phyloP scores from a whole-genome alignment of 1,284 basidiomycete genomes.

The Cryptococcus jaspeensis region DNA sequence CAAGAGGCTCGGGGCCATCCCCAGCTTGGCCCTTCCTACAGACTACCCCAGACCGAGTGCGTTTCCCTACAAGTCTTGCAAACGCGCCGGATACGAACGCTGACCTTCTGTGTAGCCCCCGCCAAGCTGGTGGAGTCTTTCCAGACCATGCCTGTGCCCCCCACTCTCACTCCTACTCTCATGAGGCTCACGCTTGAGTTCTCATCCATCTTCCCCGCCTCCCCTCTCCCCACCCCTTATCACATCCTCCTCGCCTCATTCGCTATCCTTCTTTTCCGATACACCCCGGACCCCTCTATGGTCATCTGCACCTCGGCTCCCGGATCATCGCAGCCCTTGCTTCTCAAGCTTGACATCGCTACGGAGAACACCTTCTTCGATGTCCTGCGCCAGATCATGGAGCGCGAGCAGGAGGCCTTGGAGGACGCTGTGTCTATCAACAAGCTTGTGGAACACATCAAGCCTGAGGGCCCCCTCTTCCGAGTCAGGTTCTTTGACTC shows the following conservation, averaged over 20 bases:
- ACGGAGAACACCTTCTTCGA: conserved; percentile 89
- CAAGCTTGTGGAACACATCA: conserved; percentile 68
- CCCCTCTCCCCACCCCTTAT: conserved; percentile 72
- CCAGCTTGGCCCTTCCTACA: conserved; percentile 89
- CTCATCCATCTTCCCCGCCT: conserved; percentile 53
- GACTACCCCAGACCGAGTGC: conserved; percentile 85
- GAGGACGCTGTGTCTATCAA: conserved; percentile 82
- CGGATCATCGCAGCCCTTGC: conserved; percentile 72
- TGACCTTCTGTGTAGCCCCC: conserved; percentile 52
- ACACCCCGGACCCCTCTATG: conserved; percentile 93
- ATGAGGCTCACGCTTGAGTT: conserved; percentile 66
- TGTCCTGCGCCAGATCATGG: conserved; percentile 61
- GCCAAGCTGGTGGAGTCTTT: conserved; percentile 77
- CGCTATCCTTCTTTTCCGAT: conserved; percentile 85
- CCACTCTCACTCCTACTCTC: conserved; percentile 45
- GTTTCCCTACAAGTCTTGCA: neutral
- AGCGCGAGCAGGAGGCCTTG: conserved; percentile 81
- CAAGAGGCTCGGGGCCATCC: conserved; percentile 60
- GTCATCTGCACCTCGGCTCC: conserved; percentile 85
- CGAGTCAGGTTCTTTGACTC: conserved; percentile 91
- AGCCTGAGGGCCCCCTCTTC: conserved; percentile 69
- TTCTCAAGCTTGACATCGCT: conserved; percentile 81
- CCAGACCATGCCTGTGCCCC: conserved; percentile 63
- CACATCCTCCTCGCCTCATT: conserved; percentile 91
- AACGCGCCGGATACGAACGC: neutral